Base-by-base conservation (phyloP, 2,329 filamentous ascomycete species). In the Aspergillus novofumigatus region DNA sequence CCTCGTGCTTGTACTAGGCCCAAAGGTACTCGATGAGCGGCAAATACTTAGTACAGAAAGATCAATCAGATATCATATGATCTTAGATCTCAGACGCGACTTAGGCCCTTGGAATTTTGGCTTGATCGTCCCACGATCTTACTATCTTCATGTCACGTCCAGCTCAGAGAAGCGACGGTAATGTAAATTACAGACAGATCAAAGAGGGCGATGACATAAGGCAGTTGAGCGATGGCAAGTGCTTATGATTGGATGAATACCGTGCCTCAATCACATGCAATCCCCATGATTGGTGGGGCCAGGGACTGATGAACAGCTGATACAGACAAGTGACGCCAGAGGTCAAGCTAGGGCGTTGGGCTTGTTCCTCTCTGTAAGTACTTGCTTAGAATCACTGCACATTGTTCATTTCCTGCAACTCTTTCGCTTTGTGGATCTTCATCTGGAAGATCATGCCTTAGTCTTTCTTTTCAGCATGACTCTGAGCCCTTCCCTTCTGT, bases 251-350 rank as follows among this genome's bases (percentile, higher is more conserved):
- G 61, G 61, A n/a, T 3, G 4, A 23, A n/a, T 2, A 1, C 7
- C 2, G 28, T 21, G 7, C 51, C 4, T 10, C 49, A 52, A 56
- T 66, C 64, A 66, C 65, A 64, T 66, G 61, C 14, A 9, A 11
- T 1, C 10, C 2, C 25, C 23, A 2, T 65, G 54, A 67, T 67
- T 67, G 62, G 62, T 17, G 52, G 20, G n/a, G 11, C n/a, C 11
- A 10, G 35, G 23, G 20, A 35, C 45, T 38, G 29, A 38, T 42
- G 56, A 57, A 56, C 63, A 65, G 63, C 60, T 66, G 65, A 67
- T 67, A 65, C 56, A 35, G 55, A 57, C 60, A 47, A 66, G 59
- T 67, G 65, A 67, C 65, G 65, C 63, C 65, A 66, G 63, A 58
- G 35, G 51, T 23, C 49, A 42, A 45, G n/a, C 42, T 23, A 45